Evolutionary conservation across 129 eudicot genomes (phyloP), one percentile per base, ranked within the genome.

Genomic region (sunflower (Helianthus annuus)): DNA sequence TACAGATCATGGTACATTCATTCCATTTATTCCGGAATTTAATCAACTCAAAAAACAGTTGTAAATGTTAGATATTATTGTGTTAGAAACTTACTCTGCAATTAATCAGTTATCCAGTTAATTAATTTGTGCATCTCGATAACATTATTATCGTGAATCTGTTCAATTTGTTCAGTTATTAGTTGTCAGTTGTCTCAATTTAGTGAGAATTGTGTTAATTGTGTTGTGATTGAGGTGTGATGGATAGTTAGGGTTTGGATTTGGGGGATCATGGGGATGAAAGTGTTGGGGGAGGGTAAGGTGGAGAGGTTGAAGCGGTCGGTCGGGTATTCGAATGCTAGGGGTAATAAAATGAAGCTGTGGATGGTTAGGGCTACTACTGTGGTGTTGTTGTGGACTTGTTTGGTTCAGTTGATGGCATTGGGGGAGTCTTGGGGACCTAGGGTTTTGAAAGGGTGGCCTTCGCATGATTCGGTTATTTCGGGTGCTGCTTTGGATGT

Each of bases 331-430:
- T 51, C 76, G 13, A 38, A 62, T 62, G 45, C 60, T 13, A 72
- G 49, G 32, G 38, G 45, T 49, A 5, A 53, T 15, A 85, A 75
- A 68, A 80, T 82, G 91, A 92, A 92, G 89, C 70, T 86, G 34
- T 92, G 98, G 98, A 85, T 89, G 69, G 79, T 92, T 8, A 83
- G 95, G 58, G 91, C 90, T 17, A 83, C 88, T 0, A 92, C 96
- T 1, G 78, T 85, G 48, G 74, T 92, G 77, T 64, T 92, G 79
- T 70, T 92, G 59, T 92, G 96, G 96, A 92, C 96, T 75, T 89
- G 98, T 72, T 61, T 92, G 57, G 89, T 92, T 79, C 96, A 92
- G 81, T 81, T 92, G 68, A 83, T 82, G 15, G 82, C 94, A 45
- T 81, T 89, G 78, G 88, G 95, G 6, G 96, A 87, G 65, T 76